phyloP scores from a whole-genome alignment of 1,284 basidiomycete genomes.

The Boletus mariae region DNA sequence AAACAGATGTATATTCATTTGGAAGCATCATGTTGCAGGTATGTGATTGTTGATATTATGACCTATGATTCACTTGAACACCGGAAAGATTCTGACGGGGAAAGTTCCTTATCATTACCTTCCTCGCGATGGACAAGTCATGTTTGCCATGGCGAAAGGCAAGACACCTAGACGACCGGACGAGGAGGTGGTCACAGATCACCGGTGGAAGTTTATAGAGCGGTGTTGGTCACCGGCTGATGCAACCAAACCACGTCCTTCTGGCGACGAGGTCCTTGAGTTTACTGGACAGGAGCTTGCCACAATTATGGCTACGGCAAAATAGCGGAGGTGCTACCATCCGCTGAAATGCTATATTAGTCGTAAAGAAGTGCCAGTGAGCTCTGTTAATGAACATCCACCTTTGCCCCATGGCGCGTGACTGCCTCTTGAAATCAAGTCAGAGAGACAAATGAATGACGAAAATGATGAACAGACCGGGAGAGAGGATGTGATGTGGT shows the following conservation, averaged over 20 bases:
- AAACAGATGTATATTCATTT: background rate
- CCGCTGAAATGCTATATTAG: too few relatives aligned
- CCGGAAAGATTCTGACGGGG: background rate
- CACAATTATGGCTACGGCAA: background rate
- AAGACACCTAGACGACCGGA: background rate
- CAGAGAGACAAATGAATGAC: too few relatives aligned
- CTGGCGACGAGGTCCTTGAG: background rate
- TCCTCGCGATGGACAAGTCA: background rate
- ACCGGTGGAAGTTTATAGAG: background rate
- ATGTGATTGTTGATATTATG: background rate
- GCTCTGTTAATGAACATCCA: too few relatives aligned
- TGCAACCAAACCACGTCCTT: background rate
- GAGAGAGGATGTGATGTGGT: too few relatives aligned
- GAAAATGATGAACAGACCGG: too few relatives aligned
- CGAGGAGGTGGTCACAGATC: background rate
- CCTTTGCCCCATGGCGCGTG: too few relatives aligned
- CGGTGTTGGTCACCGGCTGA: background rate
- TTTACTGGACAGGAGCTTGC: background rate
- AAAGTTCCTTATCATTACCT: background rate
- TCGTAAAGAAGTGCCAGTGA: too few relatives aligned
- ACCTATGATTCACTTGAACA: background rate
- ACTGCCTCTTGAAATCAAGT: background rate
- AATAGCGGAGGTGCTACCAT: background rate
- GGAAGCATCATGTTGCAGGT: slow-evolving; percentile 1
- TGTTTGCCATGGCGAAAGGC: background rate